Percentiles rank a stretch among this genome's conserved stretches.
Evolutionary conservation across 2,329 filamentous ascomycete species (phyloP).

Genomic region (Paraconiothyrium sp.): DNA sequence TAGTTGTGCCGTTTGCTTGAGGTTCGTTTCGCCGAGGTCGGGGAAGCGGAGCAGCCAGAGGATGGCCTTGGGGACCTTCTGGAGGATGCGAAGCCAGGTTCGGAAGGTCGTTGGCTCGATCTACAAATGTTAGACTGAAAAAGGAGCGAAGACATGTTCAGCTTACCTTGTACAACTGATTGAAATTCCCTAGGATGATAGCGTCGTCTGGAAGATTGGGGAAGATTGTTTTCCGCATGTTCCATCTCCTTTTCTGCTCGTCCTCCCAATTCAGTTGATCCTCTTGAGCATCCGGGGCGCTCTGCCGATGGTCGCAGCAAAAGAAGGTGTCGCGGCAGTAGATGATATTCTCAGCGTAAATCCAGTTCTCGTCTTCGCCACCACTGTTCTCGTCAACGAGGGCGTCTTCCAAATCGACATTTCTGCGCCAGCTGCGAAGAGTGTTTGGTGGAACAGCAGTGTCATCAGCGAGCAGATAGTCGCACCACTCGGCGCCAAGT

Average conservation of each 20-base stretch:
- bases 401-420: constrained; percentile 76
- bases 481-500: constrained; percentile 96
- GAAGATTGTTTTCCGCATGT: constrained; percentile 92
- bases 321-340: constrained; percentile 97
- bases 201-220: constrained; percentile 81
- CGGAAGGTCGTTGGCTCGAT: constrained; percentile 98
- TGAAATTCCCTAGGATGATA: constrained; percentile 96
- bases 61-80: constrained; percentile 83
- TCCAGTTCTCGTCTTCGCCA: constrained; percentile 79
- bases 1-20: constrained; percentile 78
- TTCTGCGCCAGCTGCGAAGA: constrained; percentile 79
- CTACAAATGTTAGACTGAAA: constrained; percentile 57
- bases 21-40: constrained; percentile 86
- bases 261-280: constrained; percentile 77
- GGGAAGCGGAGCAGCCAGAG: constrained; percentile 98
- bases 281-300: constrained; percentile 76
- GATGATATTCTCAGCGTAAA: constrained; percentile 96
- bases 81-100: constrained; percentile 91
- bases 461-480: constrained; percentile 91
- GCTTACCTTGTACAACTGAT: constrained; percentile 94
- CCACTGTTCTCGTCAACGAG: constrained; percentile 71
- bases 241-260: constrained; percentile 84
- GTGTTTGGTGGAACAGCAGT: constrained; percentile 86
- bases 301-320: constrained; percentile 96
- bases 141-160: background rate